Evolutionary conservation across 2,329 filamentous ascomycete genomes (phyloP).

Genomic region (Aspergillus sp.): DNA sequence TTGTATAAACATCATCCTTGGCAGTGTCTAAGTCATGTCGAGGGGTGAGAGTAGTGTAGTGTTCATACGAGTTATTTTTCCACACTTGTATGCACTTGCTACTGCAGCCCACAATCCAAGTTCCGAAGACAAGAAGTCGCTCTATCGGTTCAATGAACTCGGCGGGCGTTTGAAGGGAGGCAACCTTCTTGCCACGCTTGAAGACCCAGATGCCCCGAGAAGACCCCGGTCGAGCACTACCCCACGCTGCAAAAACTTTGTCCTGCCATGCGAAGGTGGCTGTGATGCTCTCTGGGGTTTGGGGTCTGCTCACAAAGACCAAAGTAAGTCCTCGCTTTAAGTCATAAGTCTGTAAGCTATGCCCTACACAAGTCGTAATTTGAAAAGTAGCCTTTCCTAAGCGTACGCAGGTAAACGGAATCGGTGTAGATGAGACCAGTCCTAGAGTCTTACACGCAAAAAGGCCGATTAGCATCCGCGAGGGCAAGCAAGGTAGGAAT

Average conservation of each 20-base stretch:
- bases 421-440: conserved; percentile 82
- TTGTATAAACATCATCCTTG: conserved; percentile 68
- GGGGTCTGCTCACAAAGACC: conserved; percentile 87
- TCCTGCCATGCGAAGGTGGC: conserved; percentile 87
- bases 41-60: conserved; percentile 78
- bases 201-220: conserved; percentile 79
- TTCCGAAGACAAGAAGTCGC: conserved; percentile 79
- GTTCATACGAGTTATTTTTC: conserved; percentile 78
- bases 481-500: background rate
- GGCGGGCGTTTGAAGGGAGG: conserved; percentile 67
- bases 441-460: conserved; percentile 70
- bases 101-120: conserved; percentile 84
- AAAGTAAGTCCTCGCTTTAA: conserved; percentile 85
- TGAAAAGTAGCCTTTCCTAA: conserved; percentile 95
- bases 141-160: conserved; percentile 67
- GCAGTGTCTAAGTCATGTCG: conserved; percentile 57
- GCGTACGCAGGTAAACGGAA: conserved; percentile 86
- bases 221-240: conserved; percentile 49
- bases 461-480: conserved; percentile 1
- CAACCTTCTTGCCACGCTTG: conserved; percentile 83
- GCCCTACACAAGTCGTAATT: conserved; percentile 91
- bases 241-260: conserved; percentile 86
- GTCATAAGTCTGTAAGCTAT: conserved; percentile 92
- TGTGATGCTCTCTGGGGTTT: conserved; percentile 82
- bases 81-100: conserved; percentile 79